Percentiles rank a stretch among this genome's conserved stretches.
phyloP scores from a whole-genome alignment of 148 eudicot genomes.

The Linanthus parryae region DNA sequence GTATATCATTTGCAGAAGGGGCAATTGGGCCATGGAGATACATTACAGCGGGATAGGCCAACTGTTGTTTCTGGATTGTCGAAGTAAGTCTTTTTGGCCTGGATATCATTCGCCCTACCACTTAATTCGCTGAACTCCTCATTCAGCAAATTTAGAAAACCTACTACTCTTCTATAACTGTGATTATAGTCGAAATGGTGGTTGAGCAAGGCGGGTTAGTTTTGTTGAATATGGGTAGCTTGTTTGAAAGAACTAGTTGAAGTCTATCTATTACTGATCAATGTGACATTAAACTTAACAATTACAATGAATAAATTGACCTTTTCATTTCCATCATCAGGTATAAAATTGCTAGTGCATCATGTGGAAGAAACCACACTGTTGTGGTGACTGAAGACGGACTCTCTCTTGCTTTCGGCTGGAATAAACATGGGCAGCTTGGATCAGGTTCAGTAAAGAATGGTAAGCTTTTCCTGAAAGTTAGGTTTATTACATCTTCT shows the following conservation, averaged over 20 bases:
- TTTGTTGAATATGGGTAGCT: too few species aligned
- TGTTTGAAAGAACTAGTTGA: neutral
- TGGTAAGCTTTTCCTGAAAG: conserved; percentile 34
- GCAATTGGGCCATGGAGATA: conserved; percentile 97
- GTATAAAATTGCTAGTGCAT: conserved; percentile 70
- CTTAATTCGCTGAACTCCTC: too few species aligned
- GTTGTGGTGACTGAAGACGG: conserved; percentile 82
- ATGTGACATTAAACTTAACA: too few species aligned
- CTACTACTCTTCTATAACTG: too few species aligned
- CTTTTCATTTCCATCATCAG: conserved; percentile 25
- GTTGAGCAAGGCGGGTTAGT: too few species aligned
- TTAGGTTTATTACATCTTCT: conserved; percentile 1
- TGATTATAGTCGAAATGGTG: too few species aligned
- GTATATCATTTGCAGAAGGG: conserved; percentile 61
- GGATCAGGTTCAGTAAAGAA: conserved; percentile 80
- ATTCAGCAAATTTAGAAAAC: too few species aligned
- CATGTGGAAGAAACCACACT: conserved; percentile 72
- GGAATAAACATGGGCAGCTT: conserved; percentile 98
- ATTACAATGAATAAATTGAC: too few species aligned
- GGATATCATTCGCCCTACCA: too few species aligned
- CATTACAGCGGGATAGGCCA: conserved; percentile 82
- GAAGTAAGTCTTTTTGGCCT: conserved; percentile 35
- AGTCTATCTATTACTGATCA: too few species aligned
- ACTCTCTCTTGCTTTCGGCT: conserved; percentile 76
- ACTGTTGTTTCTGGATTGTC: conserved; percentile 81